Conservation (phyloP, 495 filamentous ascomycete species). For the Penicillium cinerascens region DNA sequence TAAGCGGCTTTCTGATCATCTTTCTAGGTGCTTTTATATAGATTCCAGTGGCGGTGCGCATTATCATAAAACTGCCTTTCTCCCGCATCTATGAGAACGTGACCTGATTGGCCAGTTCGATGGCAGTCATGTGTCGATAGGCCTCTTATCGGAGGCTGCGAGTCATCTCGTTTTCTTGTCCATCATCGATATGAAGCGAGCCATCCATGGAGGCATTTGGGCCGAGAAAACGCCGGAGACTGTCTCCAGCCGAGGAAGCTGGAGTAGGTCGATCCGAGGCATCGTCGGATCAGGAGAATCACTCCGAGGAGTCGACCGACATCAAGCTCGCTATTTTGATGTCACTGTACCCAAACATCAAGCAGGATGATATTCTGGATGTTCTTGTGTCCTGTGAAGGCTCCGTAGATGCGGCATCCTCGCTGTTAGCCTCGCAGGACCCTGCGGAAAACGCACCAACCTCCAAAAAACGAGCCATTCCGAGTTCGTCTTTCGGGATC, state of each 20-base stretch:
- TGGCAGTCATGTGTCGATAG: conserved; percentile 34
- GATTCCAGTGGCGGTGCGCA: too few species aligned
- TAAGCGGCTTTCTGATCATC: too few species aligned
- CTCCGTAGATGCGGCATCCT: conserved; percentile 61
- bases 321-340: conserved; percentile 79
- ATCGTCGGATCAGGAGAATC: conserved; percentile 2
- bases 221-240: conserved; percentile 47
- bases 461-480: conserved; percentile 30
- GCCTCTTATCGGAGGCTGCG: conserved; percentile 4
- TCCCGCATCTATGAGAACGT: neutral
- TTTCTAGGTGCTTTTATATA: too few species aligned
- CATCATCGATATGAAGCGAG: neutral
- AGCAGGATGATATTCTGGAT: conserved; percentile 69
- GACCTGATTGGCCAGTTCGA: conserved; percentile 33
- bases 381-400: conserved; percentile 73
- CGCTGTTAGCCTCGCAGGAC: conserved; percentile 43
- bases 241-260: conserved; percentile 16
- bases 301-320: conserved; percentile 75
- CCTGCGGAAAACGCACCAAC: conserved; percentile 1
- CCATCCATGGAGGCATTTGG: conserved; percentile 55
- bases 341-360: conserved; percentile 64
- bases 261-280: neutral
- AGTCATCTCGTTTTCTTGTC: neutral
- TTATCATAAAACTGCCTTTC: neutral
- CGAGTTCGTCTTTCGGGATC: conserved; percentile 21